Evolutionary conservation across 1,139 yeast species (phyloP), one percentile per base, ranked within the genome.

Genomic region (Candida sp.): DNA sequence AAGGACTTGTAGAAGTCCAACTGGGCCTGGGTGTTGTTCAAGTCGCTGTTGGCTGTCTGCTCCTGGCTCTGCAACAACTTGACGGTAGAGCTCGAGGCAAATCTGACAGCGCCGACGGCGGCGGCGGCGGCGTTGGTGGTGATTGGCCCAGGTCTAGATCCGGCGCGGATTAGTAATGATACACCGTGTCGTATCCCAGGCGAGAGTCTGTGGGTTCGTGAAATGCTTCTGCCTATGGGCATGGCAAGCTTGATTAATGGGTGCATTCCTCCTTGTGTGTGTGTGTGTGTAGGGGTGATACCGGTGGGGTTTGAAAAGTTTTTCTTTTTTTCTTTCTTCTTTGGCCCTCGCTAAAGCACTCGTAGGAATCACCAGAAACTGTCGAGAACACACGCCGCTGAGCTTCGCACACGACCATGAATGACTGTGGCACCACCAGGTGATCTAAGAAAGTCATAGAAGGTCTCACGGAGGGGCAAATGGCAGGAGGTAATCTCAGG

Each of bases 1-100:
- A 93, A 73, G 25, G 84, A 78, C 57, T 81, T 80, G 73, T 94
- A 94, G 61, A 94, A 93, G 52, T 84, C 87, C 1, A 96, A 92
- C 69, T 94, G 99, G 7, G 83, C 78, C 4, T 63, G 72, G 1
- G 98, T 80, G 66, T 90, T 88, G 44, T 77, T 71, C 48, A 90
- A 68, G 52, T 88, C 88, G 53, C 78, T 73, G 68, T 94, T 94
- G 43, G 99, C 99, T 25, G 79, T 75, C 66, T 87, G 91, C 67
- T 94, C 99, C 63, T 86, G 87, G 5, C 81, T 70, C 39, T 91
- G 92, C 39, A 90, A 72, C 47, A 78, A 65, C 35, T 58, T 58
- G 26, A 75, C 69, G 35, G 77, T 53, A 17, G 59, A 53, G 31
- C 46, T 50, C n/a, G 60, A 57, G 11, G 52, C 54, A 32, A 42